Conservation (phyloP, 2,329 filamentous ascomycete species). For the Microsporum audouinii region DNA sequence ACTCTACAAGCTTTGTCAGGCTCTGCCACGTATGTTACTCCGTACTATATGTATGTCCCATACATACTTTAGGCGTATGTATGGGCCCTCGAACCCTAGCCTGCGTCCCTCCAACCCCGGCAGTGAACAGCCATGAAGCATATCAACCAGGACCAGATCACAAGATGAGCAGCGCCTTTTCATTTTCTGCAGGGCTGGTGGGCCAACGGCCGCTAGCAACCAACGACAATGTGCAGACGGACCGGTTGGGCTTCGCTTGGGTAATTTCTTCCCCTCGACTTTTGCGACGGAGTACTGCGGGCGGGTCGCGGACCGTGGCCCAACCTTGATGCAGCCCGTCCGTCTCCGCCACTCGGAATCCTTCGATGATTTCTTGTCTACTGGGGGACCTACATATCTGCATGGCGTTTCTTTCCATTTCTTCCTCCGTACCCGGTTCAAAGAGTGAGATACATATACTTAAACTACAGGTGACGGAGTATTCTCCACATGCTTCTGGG, state of each 20-base stretch:
- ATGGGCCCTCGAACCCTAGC: not conserved
- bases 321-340: not conserved
- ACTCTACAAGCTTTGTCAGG: not conserved
- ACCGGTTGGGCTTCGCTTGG: not conserved
- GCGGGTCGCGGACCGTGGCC: not conserved
- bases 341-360: not conserved
- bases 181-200: not conserved
- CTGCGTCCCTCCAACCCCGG: not conserved
- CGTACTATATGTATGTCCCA: too few relatives aligned
- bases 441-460: not conserved
- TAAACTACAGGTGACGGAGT: not conserved
- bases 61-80: not conserved
- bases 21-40: not conserved
- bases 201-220: not conserved
- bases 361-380: not conserved
- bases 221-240: not conserved
- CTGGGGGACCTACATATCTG: not conserved
- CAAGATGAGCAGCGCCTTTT: not conserved
- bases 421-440: too few relatives aligned
- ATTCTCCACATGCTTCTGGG: too few relatives aligned
- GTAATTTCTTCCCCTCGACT: not conserved
- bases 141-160: not conserved
- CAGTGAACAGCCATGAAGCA: not conserved
- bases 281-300: not conserved
- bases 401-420: too few relatives aligned